These are phyloP conservation scores for Trichoderma erinaceum DNA, from an alignment of 495 filamentous ascomycete genomes.

Conservation along the genomic window DNA sequence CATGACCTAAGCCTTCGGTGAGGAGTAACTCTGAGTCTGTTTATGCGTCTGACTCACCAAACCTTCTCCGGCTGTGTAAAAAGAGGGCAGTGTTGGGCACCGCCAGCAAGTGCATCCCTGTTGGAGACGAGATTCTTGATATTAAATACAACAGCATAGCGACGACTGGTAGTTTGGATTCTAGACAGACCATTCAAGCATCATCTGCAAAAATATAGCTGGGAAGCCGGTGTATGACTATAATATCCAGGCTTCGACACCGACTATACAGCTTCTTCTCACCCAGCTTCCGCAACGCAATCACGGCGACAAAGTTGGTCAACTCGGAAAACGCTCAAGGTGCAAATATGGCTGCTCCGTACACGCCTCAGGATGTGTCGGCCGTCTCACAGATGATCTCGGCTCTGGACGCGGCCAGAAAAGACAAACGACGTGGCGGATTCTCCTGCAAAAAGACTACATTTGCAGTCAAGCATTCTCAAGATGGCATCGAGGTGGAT, in stretches of 20 bases:
- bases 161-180: background rate
- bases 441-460: conserved; percentile 68
- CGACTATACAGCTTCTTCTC: background rate
- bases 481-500: conserved; percentile 57
- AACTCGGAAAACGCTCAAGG: background rate
- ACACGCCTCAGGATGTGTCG: conserved; percentile 55
- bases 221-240: conserved; percentile 1
- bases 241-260: background rate
- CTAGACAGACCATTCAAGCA: background rate
- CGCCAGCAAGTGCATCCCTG: background rate
- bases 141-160: background rate
- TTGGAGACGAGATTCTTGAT: background rate
- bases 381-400: conserved; percentile 54
- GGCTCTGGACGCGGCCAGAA: conserved; percentile 50
- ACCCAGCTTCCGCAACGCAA: background rate
- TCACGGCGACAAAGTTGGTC: background rate
- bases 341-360: conserved; percentile 34
- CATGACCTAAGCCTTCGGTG: background rate
- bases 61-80: conserved; percentile 3
- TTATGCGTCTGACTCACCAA: conserved; percentile 9
- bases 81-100: conserved; percentile 2
- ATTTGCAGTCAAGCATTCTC: conserved; percentile 56
- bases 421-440: conserved; percentile 37
- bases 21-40: background rate
- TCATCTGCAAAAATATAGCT: background rate